Base-by-base conservation (phyloP, 805 yeast genomes). In the Ogataea methylovora region DNA sequence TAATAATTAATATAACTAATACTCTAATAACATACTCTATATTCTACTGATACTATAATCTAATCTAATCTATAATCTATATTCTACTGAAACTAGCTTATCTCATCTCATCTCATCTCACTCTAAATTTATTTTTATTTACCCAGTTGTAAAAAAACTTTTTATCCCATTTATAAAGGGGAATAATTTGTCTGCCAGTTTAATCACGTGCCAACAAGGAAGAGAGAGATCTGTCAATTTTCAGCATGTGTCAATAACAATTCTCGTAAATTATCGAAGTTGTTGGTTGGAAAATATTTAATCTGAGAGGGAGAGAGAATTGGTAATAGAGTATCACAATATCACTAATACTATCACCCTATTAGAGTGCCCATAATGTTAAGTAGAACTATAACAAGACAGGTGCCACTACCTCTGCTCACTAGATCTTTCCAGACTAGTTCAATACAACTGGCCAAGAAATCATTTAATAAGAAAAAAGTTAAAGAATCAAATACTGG, bases 401-500 rank as follows among this genome's bases (percentile, higher is more conserved):
- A 28, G 16, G 27, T 29, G 11, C 32, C 18, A 3, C 22, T 34
- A 16, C 19, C 2, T 25, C 27, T 12, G 19, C 25, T 15, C 23
- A 32, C 19, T 22, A 42, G 48, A 26, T 16, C 24, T 22, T 40
- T 48, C 21, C 40, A 48, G 13, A 33, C 40, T 8, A 22, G 38
- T 12, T 22, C 41, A 2, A 24, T 23, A 8, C 33, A 22, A 10
- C 28, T 35, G 17, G 54, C 54, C 13, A 45, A 48, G 27, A 49
- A 52, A 41, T 56, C 61, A 12, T 56, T 51, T 40, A 45, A 46
- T 29, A 57, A 52, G 29, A 48, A 48, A 35, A 33, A 40, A 11
- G 33, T 39, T 13, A 46, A 42, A 31, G 52, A 50, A 31, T 33
- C 44, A 14, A 38, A 50, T 7, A 54, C 48, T 29, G 44, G 44